Base-by-base conservation (phyloP, 352 stramenopile species). In the Phytophthora rubi region DNA sequence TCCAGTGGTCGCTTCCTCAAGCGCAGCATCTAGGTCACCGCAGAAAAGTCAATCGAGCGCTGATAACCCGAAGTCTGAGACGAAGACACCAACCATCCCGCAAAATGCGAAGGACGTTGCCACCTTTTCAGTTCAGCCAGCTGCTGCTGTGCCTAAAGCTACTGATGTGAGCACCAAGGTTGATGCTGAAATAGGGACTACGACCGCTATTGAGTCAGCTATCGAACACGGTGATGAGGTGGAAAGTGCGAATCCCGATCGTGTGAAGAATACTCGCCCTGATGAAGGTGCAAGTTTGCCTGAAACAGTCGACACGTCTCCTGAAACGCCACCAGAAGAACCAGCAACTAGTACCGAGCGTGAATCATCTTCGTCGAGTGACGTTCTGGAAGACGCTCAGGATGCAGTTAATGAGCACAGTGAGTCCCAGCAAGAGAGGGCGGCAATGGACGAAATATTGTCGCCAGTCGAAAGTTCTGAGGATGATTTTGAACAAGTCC, bases 401-500 rank as follows among this genome's bases (percentile, higher is more conserved):
- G 21, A 8, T 54, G 12, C 7, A 8, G 23, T 15, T 54, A 37
- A 61, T 10, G 61, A 72, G 33, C 35, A n/a, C 16, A 42, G 4
- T 3, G 48, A 65, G 6, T 32, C 26, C 10, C 42, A 26, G 5
- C 33, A 53, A 37, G 61, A 64, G n/a, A 44, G n/a, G 3, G 53
- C 26, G 39, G 6, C 21, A 8, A 59, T n/a, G 30, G 49, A 70
- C 45, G 33, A 53, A n/a, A 51, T 58, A 28, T 62, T 59, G 21
- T 70, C 60, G 23, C 16, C 26, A 33, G 13, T 64, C 28, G 65
- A 81, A 23, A 60, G 59, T 33, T 81, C 70, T 1, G 59, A 70
- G 32, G 77, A 66, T 7, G 70, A 81, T 52, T 39, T 47, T 33
- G 71, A 75, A 13, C 64, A 57, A 68, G 53, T 42, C 2, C 61